Base-by-base conservation (phyloP, 164 flowering plant genomes). In the Nelumbo lutea region DNA sequence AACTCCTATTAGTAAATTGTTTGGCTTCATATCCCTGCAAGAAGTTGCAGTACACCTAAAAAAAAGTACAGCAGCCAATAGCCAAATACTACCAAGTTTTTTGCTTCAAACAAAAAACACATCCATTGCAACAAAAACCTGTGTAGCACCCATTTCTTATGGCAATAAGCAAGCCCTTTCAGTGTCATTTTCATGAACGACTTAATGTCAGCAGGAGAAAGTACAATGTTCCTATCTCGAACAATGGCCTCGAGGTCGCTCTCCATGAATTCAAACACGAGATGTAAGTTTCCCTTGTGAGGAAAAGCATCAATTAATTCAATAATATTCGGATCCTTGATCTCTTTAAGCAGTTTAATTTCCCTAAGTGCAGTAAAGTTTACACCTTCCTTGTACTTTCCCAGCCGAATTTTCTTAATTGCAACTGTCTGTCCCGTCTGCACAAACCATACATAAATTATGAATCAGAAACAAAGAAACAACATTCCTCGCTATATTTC, bases 1-100 rank as follows among this genome's bases (percentile, higher is more conserved):
- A 63, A 86, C 70, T 79, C 91, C 97, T 76, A 96, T 87, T 64
- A 96, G 78, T 80, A 96, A 79, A 71, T 96, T 96, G 68, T 96
- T 96, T 42, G 99, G 99, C 79, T 96, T 96, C 99, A 93, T 96
- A 83, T 96, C 99, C 86, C 98, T 93, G 88, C 1, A 73, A 69
- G 72, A 42, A 79, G 48, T 66, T 10, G 53, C 44, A 42, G 60
- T 14, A 64, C 47, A 61, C 57, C 14, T n/a, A 11, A 61, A 8
- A 64, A 9, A 53, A 75, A 50, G 10, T 9, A 61, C 42, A 71
- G 45, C 70, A 73, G 65, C 38, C 3, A 51, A 43, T 43, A 27
- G 5, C 41, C 9, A 72, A 8, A n/a, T 3, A 59, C 11, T 46
- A 10, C 41, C 9, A 72, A 8, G 9, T 3, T 46, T 9, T 46